A percentile compares a stretch with the other conserved stretches of the same genome.
These are phyloP conservation scores for Fraxinus sp. DNA, from an alignment of 305 asterid genomes.

Conservation along the genomic window DNA sequence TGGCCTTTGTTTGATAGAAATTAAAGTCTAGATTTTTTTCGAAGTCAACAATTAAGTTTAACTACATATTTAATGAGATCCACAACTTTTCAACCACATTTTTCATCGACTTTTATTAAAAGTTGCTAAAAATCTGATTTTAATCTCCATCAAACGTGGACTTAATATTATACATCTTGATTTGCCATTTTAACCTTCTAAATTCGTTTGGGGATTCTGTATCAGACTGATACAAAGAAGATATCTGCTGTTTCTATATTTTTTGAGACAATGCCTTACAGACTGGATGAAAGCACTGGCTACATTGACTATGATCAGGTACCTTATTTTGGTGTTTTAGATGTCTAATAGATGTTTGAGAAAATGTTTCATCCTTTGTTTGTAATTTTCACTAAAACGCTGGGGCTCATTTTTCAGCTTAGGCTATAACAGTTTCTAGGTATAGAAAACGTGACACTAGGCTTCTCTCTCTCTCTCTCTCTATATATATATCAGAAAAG, in stretches of 20 bases:
- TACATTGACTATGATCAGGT: slow-evolving; percentile 96
- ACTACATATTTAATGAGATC: too few species aligned
- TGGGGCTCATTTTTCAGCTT: background rate
- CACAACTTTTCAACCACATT: too few species aligned
- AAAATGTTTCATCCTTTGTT: background rate
- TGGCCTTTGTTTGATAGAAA: background rate
- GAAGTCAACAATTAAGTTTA: too few species aligned
- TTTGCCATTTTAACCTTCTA: slow-evolving; percentile 5
- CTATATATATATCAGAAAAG: too few species aligned
- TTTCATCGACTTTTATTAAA: too few species aligned
- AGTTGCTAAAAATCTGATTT: too few species aligned
- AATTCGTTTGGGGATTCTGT: background rate
- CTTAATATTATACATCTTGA: slow-evolving; percentile 7
- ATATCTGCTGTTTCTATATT: slow-evolving; percentile 91
- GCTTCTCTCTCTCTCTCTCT: background rate
- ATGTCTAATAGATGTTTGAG: slow-evolving; percentile 12
- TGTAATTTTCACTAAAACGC: background rate
- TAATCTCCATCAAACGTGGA: background rate
- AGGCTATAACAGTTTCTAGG: background rate
- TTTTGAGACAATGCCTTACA: slow-evolving; percentile 97
- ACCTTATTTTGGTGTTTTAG: slow-evolving; percentile 11
- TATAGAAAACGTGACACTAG: background rate
- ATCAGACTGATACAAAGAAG: slow-evolving; percentile 89
- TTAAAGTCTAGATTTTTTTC: too few species aligned
- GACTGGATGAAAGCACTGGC: slow-evolving; percentile 89